Evolutionary conservation across 164 flowering plant species (phyloP).

Genomic region (Amborella trichopoda): DNA sequence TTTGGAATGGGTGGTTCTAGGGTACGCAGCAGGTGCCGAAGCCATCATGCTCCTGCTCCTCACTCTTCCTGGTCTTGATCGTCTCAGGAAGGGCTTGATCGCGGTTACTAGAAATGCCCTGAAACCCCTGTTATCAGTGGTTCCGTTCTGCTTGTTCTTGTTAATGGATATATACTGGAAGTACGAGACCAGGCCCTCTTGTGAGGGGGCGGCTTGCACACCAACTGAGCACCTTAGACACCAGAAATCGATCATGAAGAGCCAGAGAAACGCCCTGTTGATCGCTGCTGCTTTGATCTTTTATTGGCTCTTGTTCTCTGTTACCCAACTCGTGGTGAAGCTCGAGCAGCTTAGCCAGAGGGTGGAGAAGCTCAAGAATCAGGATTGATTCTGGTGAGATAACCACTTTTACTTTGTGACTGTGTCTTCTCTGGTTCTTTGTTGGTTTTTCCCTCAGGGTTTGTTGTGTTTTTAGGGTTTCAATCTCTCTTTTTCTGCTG

Average conservation of each 20-base stretch:
- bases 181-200: conserved; percentile 26
- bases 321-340: conserved; percentile 54
- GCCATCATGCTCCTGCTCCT: conserved; percentile 35
- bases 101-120: conserved; percentile 24
- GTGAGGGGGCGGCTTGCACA: conserved; percentile 21
- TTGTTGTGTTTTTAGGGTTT: background rate
- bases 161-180: conserved; percentile 43
- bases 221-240: conserved; percentile 57
- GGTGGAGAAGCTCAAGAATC: conserved; percentile 47
- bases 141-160: conserved; percentile 33
- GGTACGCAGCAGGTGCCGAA: conserved; percentile 38
- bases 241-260: conserved; percentile 88
- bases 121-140: conserved; percentile 27
- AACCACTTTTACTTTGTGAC: background rate
- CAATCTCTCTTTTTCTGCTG: background rate
- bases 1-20: conserved; percentile 35
- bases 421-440: background rate
- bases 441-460: background rate
- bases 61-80: conserved; percentile 27
- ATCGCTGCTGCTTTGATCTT: conserved; percentile 73
- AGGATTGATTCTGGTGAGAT: conserved; percentile 16
- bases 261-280: conserved; percentile 80
- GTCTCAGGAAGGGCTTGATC: conserved; percentile 25
- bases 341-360: conserved; percentile 67
- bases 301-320: conserved; percentile 80